Percentiles rank a stretch among this genome's conserved stretches.
Conservation (phyloP, 371 early-diverging fungal species). For the Mortierella sp. region DNA sequence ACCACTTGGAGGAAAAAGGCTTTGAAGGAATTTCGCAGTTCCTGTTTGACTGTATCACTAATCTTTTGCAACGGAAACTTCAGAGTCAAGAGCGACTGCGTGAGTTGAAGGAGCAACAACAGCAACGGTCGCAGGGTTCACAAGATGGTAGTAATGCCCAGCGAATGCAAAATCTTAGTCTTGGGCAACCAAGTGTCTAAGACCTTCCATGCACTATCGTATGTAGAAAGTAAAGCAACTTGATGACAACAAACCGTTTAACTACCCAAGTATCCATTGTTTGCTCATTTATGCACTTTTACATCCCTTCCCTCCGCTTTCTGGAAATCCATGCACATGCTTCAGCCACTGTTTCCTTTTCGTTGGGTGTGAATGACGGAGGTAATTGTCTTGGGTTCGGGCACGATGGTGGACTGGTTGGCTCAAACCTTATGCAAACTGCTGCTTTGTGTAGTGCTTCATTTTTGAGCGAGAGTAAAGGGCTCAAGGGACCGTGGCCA, state of each 20-base stretch:
- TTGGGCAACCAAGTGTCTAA: neutral
- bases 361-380: too few relatives aligned
- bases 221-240: neutral
- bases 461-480: too few relatives aligned
- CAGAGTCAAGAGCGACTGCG: constrained; percentile 34
- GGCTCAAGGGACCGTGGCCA: too few relatives aligned
- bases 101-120: constrained; percentile 1
- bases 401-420: too few relatives aligned
- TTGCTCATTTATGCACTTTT: neutral
- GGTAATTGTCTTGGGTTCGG: too few relatives aligned
- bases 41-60: constrained; percentile 63
- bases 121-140: neutral
- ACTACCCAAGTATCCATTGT: neutral
- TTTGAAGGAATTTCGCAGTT: constrained; percentile 65
- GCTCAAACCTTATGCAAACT: too few relatives aligned
- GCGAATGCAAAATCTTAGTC: neutral
- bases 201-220: neutral
- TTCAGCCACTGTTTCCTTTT: too few relatives aligned
- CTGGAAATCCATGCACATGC: too few relatives aligned
- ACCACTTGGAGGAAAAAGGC: constrained; percentile 61
- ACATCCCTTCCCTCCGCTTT: neutral
- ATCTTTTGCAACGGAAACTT: constrained; percentile 29
- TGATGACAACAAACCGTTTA: neutral
- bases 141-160: neutral
- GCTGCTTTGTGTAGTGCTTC: too few relatives aligned